Evolutionary conservation across 768 basidiomycete species (phyloP).

Genomic region (Phallus indusiatus): DNA sequence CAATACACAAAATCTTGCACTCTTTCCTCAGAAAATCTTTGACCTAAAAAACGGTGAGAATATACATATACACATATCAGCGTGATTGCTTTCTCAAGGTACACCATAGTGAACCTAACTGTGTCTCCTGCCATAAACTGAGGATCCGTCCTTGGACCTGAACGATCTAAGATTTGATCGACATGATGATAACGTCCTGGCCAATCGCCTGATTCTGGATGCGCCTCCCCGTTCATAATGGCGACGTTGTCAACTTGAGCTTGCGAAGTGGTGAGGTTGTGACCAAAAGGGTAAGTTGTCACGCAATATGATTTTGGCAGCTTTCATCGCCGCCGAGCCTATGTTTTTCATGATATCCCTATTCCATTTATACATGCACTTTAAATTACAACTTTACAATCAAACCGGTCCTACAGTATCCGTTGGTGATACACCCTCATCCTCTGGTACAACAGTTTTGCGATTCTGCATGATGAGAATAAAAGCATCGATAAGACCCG

Average conservation of each 20-base stretch:
- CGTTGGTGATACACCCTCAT: background rate
- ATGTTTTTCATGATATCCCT: no score
- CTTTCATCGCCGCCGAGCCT: no score
- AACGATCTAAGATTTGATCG: conserved; percentile 75
- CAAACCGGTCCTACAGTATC: background rate
- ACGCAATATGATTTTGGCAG: no score
- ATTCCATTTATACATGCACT: no score
- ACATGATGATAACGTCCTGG: conserved; percentile 66
- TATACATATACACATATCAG: no score
- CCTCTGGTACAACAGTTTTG: background rate
- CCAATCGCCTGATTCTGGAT: conserved; percentile 31
- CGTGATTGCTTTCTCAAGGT: background rate
- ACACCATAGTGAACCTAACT: conserved; percentile 35
- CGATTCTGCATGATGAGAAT: background rate
- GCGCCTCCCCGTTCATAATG: conserved; percentile 5
- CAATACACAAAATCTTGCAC: conserved; percentile 94
- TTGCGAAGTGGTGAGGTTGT: no score
- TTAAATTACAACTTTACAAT: no score
- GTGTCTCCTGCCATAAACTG: conserved; percentile 68
- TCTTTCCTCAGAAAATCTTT: conserved; percentile 76
- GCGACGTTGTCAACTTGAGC: no score
- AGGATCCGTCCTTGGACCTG: conserved; percentile 85
- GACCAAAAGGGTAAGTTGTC: no score
- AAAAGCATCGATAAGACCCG: conserved; percentile 4
- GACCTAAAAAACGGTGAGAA: conserved; percentile 42